Evolutionary conservation across 1,139 yeast species (phyloP).

Genomic region (Williopsis jadinii): DNA sequence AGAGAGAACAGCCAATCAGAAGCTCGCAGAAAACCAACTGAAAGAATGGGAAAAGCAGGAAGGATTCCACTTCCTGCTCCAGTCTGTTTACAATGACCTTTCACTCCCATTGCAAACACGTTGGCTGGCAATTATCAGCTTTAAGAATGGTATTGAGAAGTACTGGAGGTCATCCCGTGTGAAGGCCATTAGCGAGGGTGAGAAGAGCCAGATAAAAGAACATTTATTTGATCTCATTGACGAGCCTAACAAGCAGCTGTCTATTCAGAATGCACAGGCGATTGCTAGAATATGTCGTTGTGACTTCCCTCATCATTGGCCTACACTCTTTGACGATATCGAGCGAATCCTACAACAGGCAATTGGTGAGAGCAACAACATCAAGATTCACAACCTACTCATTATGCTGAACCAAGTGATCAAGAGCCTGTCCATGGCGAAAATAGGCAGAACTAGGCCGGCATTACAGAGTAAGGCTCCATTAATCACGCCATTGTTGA

Average conservation of each 20-base stretch:
- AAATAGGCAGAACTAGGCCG: conserved; percentile 77
- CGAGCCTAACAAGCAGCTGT: conserved; percentile 68
- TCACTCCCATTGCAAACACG: conserved; percentile 57
- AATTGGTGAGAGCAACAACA: conserved; percentile 34
- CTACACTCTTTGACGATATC: conserved; percentile 61
- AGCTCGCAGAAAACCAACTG: conserved; percentile 61
- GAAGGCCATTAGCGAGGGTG: conserved; percentile 54
- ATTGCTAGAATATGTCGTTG: conserved; percentile 69
- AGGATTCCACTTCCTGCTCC: conserved; percentile 54
- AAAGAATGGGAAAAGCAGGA: conserved; percentile 58
- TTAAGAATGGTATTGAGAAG: conserved; percentile 80
- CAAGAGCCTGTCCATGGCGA: conserved; percentile 63
- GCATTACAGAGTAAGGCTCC: conserved; percentile 73
- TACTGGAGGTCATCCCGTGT: conserved; percentile 71
- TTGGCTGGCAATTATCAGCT: conserved; percentile 82
- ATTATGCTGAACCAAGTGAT: conserved; percentile 69
- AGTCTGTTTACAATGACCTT: conserved; percentile 54
- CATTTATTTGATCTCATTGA: conserved; percentile 52
- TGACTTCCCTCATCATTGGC: conserved; percentile 90
- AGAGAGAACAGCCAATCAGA: conserved; percentile 41
- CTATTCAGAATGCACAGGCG: conserved; percentile 80
- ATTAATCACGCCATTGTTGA: conserved; percentile 48
- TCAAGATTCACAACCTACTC: conserved; percentile 54
- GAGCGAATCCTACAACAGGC: conserved; percentile 40
- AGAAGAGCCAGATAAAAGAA: conserved; percentile 54